phyloP scores from a whole-genome alignment of 768 basidiomycete species.

The Pleurotus citrinopileatus region DNA sequence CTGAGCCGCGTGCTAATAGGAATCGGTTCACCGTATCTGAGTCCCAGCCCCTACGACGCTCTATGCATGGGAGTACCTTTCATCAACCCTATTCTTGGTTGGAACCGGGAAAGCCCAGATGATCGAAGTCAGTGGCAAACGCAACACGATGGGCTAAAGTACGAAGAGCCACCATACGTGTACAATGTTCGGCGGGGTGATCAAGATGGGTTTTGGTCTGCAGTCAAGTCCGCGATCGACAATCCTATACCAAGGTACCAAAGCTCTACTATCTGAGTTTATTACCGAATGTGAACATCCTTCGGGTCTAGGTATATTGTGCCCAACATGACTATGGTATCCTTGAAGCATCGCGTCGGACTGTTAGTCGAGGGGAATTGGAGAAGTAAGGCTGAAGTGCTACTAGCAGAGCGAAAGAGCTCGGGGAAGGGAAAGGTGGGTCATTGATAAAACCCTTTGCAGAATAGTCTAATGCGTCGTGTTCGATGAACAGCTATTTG shows the following conservation, averaged over 20 bases:
- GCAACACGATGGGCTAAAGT: constrained; percentile 27
- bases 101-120: constrained; percentile 23
- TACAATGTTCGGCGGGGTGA: constrained; percentile 28
- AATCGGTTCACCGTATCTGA: constrained; percentile 20
- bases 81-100: constrained; percentile 31
- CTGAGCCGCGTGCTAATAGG: constrained; percentile 27
- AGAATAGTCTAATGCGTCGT: no score
- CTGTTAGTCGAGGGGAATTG: constrained; percentile 29
- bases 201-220: constrained; percentile 25
- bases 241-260: constrained; percentile 31
- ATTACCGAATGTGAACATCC: neutral
- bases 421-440: constrained; percentile 4
- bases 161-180: constrained; percentile 29
- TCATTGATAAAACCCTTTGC: neutral
- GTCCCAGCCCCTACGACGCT: constrained; percentile 27
- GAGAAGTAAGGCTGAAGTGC: constrained; percentile 20
- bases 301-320: constrained; percentile 23
- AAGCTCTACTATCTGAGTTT: neutral
- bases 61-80: constrained; percentile 35
- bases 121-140: constrained; percentile 25
- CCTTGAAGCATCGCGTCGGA: constrained; percentile 22
- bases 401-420: neutral
- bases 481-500: neutral
- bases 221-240: constrained; percentile 21
- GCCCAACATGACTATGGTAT: constrained; percentile 25